Conservation (phyloP, 768 basidiomycete species). For the Russula olivacea region DNA sequence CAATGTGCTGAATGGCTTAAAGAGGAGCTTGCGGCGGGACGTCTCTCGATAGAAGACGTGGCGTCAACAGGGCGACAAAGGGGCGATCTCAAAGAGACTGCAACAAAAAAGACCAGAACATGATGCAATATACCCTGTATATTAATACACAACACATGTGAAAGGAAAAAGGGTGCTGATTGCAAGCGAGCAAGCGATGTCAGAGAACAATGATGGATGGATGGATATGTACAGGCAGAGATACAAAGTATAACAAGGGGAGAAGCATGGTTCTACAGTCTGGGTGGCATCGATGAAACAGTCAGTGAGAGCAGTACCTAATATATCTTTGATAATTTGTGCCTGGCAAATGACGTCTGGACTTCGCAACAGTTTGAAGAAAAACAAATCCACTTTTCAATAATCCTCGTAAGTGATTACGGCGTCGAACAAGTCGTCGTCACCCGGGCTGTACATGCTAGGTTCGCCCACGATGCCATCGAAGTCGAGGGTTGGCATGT, state of each 20-base stretch:
- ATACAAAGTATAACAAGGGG: background rate
- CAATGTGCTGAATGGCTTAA: conserved; percentile 68
- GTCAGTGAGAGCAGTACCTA: background rate
- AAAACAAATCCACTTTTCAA: conserved; percentile 2
- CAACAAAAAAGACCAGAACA: conserved; percentile 21
- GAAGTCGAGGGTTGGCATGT: conserved; percentile 5
- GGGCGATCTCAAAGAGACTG: conserved; percentile 1
- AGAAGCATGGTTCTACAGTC: background rate
- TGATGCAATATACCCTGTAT: background rate
- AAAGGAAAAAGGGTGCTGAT: background rate
- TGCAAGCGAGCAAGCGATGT: conserved; percentile 11
- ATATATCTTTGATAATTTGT: background rate
- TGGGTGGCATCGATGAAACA: background rate
- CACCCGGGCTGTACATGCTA: background rate
- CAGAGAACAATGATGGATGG: background rate
- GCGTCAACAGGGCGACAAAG: conserved; percentile 17
- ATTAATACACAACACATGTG: background rate
- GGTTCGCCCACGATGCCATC: background rate
- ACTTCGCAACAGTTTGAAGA: background rate
- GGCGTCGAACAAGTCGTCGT: background rate
- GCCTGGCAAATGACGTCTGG: background rate
- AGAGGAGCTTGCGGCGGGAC: conserved; percentile 45
- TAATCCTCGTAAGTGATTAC: conserved; percentile 11
- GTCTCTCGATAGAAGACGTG: conserved; percentile 34
- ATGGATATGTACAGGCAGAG: conserved; percentile 7